Base-by-base conservation (phyloP, 2,329 filamentous ascomycete species). In the Fusarium cyanostomum region DNA sequence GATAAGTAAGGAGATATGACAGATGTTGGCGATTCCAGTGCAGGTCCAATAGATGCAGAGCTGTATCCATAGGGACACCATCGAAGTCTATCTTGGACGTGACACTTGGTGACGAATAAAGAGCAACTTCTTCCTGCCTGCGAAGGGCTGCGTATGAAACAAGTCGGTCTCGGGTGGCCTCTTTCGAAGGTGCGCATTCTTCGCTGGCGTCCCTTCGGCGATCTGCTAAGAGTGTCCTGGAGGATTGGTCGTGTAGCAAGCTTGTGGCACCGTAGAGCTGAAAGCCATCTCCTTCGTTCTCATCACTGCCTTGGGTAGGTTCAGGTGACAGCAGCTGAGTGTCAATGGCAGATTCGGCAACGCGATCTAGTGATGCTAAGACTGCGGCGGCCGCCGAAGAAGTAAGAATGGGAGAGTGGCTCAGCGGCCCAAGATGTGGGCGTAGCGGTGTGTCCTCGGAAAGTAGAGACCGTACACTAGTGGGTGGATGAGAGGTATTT, bases 11-110 rank as follows among this genome's bases (percentile, higher is more conserved):
- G 2, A 64, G 49, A 11, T 58, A 66, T 0, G 80, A 78, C 52
- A 82, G 77, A 56, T 84, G 82, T 58, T 85, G 82, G 4, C 82
- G 78, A 65, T 82, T 85, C 82, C 82, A 85, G 54, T 85, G 80
- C 1, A 85, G 64, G 0, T 77, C 75, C 0, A 86, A 69, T 7
- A 86, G 67, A 34, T 85, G 80, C 73, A 84, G 78, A 2, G 78
- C 83, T 8, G 85, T 62, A 8, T 84, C 80, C 0, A 82, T 79
- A 33, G 83, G 80, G 1, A 86, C 78, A 1, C 82, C 83, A 63
- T 86, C 83, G 67, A 87, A 85, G 64, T 86, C 83, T 21, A 37
- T 48, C 21, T 46, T 46, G 18, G 43, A 37, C 8, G 44, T 48
- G 31, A 37, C 28, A 11, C 33, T 35, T 3, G 44, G 33, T 6